These are phyloP conservation scores for Corymbia maculata DNA, from an alignment of 345 rosid species.

Conservation along the genomic window DNA sequence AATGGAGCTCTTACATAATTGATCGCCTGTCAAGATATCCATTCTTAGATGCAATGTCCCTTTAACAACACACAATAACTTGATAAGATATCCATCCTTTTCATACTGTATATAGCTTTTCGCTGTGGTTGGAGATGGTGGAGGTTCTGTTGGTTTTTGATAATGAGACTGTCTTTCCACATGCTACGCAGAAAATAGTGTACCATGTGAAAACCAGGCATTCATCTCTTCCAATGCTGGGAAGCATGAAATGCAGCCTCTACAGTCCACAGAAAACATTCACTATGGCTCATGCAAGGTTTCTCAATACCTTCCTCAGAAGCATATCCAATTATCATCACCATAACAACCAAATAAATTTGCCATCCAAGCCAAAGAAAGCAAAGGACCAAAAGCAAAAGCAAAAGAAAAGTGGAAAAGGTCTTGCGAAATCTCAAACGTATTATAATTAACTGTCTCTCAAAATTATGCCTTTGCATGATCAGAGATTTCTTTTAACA, in stretches of 20 bases:
- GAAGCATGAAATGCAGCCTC: not conserved
- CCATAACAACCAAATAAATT: not conserved
- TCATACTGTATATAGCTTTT: not conserved
- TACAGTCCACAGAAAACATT: not conserved
- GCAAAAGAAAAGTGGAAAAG: not conserved
- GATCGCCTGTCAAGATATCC: not conserved
- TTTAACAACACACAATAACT: not conserved
- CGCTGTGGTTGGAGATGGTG: not conserved
- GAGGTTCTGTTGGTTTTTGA: not conserved
- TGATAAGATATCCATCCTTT: not conserved
- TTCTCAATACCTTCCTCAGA: not conserved
- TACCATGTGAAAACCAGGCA: not conserved
- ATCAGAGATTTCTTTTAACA: not conserved
- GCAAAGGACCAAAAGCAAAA: not conserved
- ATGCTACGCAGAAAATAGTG: not conserved
- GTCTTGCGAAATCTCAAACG: not conserved
- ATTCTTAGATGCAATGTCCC: not conserved
- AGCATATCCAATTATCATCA: not conserved
- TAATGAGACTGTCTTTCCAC: not conserved
- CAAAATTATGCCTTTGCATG: not conserved
- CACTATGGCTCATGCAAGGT: not conserved
- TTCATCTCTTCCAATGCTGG: not conserved
- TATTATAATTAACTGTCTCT: not conserved
- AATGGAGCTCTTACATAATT: not conserved
- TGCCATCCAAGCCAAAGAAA: not conserved